Conservation (phyloP, 176 grass and related monocot species). For the Oropetium thomaeum region DNA sequence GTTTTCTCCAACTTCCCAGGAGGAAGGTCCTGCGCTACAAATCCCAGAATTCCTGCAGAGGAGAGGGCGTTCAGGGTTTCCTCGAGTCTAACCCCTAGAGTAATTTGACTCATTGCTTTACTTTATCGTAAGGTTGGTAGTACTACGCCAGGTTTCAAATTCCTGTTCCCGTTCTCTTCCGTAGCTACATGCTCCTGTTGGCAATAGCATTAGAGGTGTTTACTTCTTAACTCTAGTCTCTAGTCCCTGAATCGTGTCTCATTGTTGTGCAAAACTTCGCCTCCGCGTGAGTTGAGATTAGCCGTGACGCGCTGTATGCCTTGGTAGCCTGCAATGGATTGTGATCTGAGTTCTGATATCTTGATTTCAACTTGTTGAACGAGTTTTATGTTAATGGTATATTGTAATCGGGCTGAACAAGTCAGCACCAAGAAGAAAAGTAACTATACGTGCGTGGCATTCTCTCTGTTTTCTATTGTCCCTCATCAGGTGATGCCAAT, state of each 20-base stretch:
- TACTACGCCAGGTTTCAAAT: background rate
- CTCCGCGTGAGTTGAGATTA: background rate
- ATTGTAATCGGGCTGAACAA: background rate
- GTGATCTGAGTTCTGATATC: background rate
- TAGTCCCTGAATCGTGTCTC: background rate
- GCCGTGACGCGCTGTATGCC: background rate
- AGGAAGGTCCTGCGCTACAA: constrained; percentile 58
- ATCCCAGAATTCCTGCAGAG: constrained; percentile 74
- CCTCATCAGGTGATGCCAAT: background rate
- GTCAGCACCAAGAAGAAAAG: background rate
- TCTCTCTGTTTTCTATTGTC: background rate
- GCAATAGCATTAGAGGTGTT: constrained; percentile 13
- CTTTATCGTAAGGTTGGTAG: background rate
- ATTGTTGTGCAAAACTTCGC: background rate
- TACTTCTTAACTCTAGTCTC: background rate
- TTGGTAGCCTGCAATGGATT: background rate
- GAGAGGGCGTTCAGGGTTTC: constrained; percentile 65
- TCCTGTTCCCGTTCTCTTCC: background rate
- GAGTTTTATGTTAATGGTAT: background rate
- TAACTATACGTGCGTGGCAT: background rate
- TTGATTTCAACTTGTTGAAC: background rate
- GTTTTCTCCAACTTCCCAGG: constrained; percentile 35
- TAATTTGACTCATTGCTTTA: background rate
- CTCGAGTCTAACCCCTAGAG: constrained; percentile 12
- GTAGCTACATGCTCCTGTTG: constrained; percentile 14